Base-by-base conservation (phyloP, 2,329 filamentous ascomycete genomes). In the Fusarium sp. region DNA sequence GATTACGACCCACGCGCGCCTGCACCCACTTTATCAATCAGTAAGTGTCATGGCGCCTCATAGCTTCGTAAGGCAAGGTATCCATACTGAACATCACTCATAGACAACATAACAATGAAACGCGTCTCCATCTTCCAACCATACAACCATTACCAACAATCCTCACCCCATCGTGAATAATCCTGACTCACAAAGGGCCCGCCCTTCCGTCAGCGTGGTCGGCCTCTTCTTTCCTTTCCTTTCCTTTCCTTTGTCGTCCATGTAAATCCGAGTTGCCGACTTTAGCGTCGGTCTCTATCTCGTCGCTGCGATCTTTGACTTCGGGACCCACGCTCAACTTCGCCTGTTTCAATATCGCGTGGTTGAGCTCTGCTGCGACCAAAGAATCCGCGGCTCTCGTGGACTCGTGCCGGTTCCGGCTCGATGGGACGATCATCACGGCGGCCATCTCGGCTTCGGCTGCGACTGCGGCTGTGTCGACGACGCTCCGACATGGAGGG, bases 261-360 rank as follows among this genome's bases (percentile, higher is more conserved):
- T 50, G 52, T 75, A 70, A 57, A 63, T 62, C 71, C 67, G 65
- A 68, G 49, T 58, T 70, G 62, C 62, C 62, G 71, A 35, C 5
- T 52, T 62, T 72, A 75, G 61, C 60, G 71, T 58, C 67, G 70
- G 39, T 76, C 72, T 53, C 67, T 68, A 41, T 76, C 72, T 53
- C 68, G 68, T 46, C 71, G 73, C 54, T 69, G 67, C 33, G 73
- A 76, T 57, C 73, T 73, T 49, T 71, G 61, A 47, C 70, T 56
- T 55, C 69, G 58, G n/a, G 73, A 54, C 35, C 55, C 53, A 46
- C 56, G 44, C 8, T 74, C 65, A 18, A 46, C 70, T 31, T 70
- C 65, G 22, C 78, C 80, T 71, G 68, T 77, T 67, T 82, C 80
- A 20, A 79, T 58, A 53, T 82, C 80, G 4, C 72, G 75, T 5